Evolutionary conservation across 108 stramenopile species (phyloP), one percentile per base, ranked within the genome.

Genomic region (Craspedostauros australis): DNA sequence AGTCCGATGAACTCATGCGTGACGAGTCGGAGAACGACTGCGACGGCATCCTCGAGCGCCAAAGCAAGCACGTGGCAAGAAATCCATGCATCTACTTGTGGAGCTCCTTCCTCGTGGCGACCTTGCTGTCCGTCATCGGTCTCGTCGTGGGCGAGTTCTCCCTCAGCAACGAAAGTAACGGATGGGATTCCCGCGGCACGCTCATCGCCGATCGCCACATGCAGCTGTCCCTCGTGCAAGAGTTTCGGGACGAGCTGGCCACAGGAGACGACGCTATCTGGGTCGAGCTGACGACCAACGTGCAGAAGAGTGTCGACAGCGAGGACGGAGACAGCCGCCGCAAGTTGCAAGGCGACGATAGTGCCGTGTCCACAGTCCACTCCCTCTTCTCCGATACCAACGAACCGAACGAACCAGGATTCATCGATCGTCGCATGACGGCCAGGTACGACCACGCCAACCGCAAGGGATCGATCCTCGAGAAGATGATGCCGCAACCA

Each of bases 151-250:
- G 79, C 15, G 58, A 68, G 4, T 75, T 75, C 39, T 42, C 57
- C 4, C 51, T 68, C 5, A 38, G 46, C 4, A 68, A 61, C 8
- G 70, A 75, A n/a, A 65, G 62, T 43, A 56, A 27, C 11, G 79
- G 79, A 30, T 80, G 74, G 74, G 44, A 43, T 21, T 50, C 43
- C 27, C 56, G 74, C 12, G 79, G 79, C 19, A 80, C 79, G 21
- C 30, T 41, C 3, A 65, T 76, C 57, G 54, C 71, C 4, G 60
- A 76, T 45, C 60, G 74, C 26, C 61, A 72, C 7, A 59, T 67
- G 12, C 79, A 80, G 43, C 24, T 49, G 9, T 18, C 47, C 18
- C 8, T 75, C 0, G 42, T 57, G 6, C 42, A 46, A 24, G 2
- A n/a, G 23, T 56, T 60, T 31, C 29, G 41, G 4, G 42, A 51